Evolutionary conservation across 768 basidiomycete genomes (phyloP).

Genomic region (Daedaleopsis sinensis): DNA sequence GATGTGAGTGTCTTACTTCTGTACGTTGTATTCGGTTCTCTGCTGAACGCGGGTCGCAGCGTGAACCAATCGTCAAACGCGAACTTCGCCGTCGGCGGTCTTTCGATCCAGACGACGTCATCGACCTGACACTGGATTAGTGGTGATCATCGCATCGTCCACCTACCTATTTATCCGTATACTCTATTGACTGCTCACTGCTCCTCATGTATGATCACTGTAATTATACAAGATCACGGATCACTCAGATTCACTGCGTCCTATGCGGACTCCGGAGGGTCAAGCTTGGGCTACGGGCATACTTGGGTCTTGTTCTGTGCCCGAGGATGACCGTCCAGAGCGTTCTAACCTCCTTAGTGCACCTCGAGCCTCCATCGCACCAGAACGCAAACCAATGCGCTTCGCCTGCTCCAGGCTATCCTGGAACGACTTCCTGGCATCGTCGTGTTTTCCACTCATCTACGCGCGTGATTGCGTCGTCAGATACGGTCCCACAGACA

Average conservation of each 20-base stretch:
- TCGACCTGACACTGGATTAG: not conserved
- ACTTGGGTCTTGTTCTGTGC: too few relatives aligned
- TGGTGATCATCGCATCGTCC: not conserved
- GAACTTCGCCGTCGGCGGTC: not conserved
- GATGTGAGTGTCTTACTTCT: not conserved
- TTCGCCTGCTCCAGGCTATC: conserved; percentile 36
- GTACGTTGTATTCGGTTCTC: too few relatives aligned
- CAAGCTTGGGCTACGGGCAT: too few relatives aligned
- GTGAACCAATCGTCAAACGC: not conserved
- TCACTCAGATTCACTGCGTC: too few relatives aligned
- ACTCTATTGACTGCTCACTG: too few relatives aligned
- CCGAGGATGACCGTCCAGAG: not conserved
- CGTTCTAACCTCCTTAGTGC: conserved; percentile 37
- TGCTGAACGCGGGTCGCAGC: not conserved
- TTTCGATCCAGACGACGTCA: not conserved
- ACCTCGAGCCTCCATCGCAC: conserved; percentile 37
- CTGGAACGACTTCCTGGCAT: conserved; percentile 35
- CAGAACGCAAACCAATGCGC: conserved; percentile 35
- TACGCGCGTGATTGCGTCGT: conserved; percentile 10
- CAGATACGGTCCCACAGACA: too few relatives aligned
- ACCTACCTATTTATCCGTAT: not conserved
- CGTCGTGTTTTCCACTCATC: conserved; percentile 37
- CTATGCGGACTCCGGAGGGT: too few relatives aligned
- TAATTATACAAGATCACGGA: too few relatives aligned
- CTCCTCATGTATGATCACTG: too few relatives aligned